Base-by-base conservation (phyloP, 352 stramenopile genomes). In the Salisapilia sapeloensis region DNA sequence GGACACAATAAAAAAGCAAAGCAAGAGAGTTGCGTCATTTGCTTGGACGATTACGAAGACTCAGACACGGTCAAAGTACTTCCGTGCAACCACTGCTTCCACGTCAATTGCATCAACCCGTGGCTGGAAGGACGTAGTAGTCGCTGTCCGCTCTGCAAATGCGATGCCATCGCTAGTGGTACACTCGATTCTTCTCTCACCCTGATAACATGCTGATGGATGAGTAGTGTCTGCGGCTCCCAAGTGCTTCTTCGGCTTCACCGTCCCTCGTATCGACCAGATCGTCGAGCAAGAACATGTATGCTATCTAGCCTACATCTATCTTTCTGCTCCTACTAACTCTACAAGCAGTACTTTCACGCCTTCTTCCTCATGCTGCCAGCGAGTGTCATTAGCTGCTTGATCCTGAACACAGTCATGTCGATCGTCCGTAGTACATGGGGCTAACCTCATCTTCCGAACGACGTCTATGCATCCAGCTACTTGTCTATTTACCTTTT, bases 71-170 rank as follows among this genome's bases (percentile, higher is more conserved):
- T 89, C 14, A 85, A 85, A 43, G 52, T 56, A 31, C 58, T 92
- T 20, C 74, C 77, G 12, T 92, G 77, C 27, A 62, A 80, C 16
- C 77, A 92, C 34, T 80, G 81, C 35, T 92, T 80, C 35, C 77
- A 92, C 33, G 62, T 79, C 10, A 48, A 74, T 15, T 92, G 77
- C 40, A 92, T 92, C 30, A 71, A 86, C 22, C 69, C 66, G 27
- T 92, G 77, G 77, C 63, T 92, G 6, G 75, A 86, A 32, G 44
- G 51, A 5, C 66, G 66, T 29, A 87, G 71, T 46, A 64, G 70
- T 19, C 42, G 59, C 7, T 92, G 77, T 33, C 77, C 77, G 22
- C 60, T 92, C 4, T 92, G 77, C 47, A 87, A 90, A 22, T 66
- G 79, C 24, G 61, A 83, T 23, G 77, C 74, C 6, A 82, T 90